phyloP scores from a whole-genome alignment of 768 basidiomycete species.

The Mycena crocata region DNA sequence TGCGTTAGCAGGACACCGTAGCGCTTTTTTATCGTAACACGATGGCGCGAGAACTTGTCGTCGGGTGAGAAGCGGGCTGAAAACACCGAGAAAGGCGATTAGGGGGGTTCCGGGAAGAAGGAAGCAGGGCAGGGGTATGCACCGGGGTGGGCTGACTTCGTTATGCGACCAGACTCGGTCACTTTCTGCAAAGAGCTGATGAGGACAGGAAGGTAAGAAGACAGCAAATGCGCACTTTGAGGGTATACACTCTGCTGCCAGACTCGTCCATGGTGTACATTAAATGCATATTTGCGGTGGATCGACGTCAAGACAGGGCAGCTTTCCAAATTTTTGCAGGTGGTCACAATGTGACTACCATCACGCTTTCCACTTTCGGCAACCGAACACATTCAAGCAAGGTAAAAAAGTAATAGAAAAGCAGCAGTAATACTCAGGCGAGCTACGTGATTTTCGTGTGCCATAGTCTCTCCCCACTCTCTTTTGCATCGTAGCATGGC shows the following conservation, averaged over 20 bases:
- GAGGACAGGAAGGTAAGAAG: not conserved
- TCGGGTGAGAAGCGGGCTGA: constrained; percentile 98
- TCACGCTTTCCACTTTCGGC: no score
- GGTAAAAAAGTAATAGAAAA: no score
- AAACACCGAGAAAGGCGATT: not conserved
- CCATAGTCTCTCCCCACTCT: no score
- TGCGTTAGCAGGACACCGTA: constrained; percentile 91
- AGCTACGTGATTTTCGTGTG: no score
- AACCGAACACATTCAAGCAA: no score
- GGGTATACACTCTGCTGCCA: constrained; percentile 90
- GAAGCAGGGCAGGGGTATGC: constrained; percentile 36
- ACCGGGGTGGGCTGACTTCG: constrained; percentile 99
- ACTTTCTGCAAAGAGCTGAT: constrained; percentile 71
- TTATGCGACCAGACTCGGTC: constrained; percentile 82
- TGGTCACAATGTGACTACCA: not conserved
- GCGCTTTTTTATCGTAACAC: constrained; percentile 96
- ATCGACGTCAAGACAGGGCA: not conserved
- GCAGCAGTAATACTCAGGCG: no score
- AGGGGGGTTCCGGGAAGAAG: not conserved
- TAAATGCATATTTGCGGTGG: constrained; percentile 81
- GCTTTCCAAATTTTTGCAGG: not conserved
- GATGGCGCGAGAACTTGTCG: constrained; percentile 98
- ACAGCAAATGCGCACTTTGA: constrained; percentile 89
- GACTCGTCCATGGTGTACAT: constrained; percentile 90
- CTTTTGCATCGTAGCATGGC: no score